Percentiles rank a stretch among this genome's conserved stretches.
Conservation (phyloP, 495 filamentous ascomycete species). For the Aspergillus funiculosus region DNA sequence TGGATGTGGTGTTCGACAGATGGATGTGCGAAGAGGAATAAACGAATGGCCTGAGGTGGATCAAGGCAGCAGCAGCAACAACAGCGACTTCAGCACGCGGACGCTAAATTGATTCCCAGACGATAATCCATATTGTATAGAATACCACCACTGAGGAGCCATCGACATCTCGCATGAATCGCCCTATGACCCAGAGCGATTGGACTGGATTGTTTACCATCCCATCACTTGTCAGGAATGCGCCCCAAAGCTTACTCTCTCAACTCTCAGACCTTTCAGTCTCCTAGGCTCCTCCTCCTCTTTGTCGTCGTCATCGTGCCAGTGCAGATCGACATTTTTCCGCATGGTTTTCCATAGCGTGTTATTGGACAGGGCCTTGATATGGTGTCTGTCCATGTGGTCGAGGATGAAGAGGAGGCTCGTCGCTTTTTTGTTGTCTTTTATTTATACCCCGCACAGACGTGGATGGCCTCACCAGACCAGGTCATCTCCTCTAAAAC, state of each 20-base stretch:
- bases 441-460: slow-evolving; percentile 4
- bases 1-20: not conserved
- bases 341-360: not conserved
- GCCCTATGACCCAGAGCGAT: not conserved
- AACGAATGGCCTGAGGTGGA: too few relatives aligned
- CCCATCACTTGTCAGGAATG: not conserved
- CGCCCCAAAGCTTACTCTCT: slow-evolving; percentile 5
- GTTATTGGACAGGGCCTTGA: too few relatives aligned
- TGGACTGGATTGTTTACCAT: not conserved
- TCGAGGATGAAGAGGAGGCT: slow-evolving; percentile 1
- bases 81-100: too few relatives aligned
- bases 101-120: too few relatives aligned
- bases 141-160: too few relatives aligned
- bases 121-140: too few relatives aligned
- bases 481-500: slow-evolving; percentile 11
- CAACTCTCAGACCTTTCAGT: not conserved
- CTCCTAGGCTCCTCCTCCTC: too few relatives aligned
- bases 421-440: too few relatives aligned
- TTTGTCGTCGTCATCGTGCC: too few relatives aligned
- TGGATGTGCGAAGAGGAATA: slow-evolving; percentile 1
- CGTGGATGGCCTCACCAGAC: slow-evolving; percentile 12
- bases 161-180: too few relatives aligned
- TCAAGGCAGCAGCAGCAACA: not conserved
- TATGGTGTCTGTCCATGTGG: too few relatives aligned
- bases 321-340: not conserved